Evolutionary conservation across 2,329 filamentous ascomycete species (phyloP).

Genomic region (Grosmannia huntii): DNA sequence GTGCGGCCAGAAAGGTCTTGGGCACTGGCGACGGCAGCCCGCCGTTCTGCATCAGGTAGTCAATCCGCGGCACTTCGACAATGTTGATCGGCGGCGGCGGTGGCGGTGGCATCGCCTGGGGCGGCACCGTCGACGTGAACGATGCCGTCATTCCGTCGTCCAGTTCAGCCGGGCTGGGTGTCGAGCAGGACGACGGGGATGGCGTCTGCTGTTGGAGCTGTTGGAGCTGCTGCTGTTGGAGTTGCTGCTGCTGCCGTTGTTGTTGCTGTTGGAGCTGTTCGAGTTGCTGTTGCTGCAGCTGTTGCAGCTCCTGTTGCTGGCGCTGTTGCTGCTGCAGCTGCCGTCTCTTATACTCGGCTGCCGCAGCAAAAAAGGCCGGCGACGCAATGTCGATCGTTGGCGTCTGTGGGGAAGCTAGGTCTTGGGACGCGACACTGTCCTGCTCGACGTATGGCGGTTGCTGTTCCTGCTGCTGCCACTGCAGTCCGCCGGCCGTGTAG

Average conservation of each 20-base stretch:
- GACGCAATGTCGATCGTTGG: constrained; percentile 26
- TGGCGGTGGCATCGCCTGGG: constrained; percentile 55
- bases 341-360: constrained; percentile 24
- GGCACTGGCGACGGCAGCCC: constrained; percentile 62
- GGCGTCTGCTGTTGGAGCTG: not conserved
- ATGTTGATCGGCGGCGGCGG: constrained; percentile 63
- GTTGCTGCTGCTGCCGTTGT: not conserved
- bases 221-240: not conserved
- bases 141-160: constrained; percentile 2
- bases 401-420: constrained; percentile 49
- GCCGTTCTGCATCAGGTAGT: constrained; percentile 84
- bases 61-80: constrained; percentile 66
- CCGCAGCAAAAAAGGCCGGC: constrained; percentile 6
- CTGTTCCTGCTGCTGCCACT: not conserved
- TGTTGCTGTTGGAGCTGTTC: not conserved
- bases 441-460: constrained; percentile 15
- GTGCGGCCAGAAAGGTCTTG: constrained; percentile 56
- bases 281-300: not conserved
- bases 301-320: not conserved
- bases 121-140: constrained; percentile 18
- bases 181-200: not conserved
- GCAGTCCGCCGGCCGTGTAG: too few relatives aligned
- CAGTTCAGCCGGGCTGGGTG: not conserved
- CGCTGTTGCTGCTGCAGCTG: constrained; percentile 10
- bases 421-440: constrained; percentile 31